A percentile compares a stretch with the other conserved stretches of the same genome.
phyloP scores from a whole-genome alignment of 1,284 basidiomycete species.

The Cryptococcus sp. region DNA sequence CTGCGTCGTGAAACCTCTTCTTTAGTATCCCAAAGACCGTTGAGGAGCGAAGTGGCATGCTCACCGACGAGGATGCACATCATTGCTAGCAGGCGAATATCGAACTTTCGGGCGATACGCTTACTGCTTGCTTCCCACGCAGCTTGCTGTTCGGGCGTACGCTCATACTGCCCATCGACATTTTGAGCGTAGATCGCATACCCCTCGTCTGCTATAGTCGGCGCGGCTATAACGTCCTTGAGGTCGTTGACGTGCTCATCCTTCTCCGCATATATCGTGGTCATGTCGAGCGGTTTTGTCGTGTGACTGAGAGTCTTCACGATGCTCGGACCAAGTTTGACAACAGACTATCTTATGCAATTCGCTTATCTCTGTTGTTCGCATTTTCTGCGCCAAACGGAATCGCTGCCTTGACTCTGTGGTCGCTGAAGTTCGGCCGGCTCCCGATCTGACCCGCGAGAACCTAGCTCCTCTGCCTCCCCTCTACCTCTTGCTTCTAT shows the following conservation, averaged over 20 bases:
- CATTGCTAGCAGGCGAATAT: constrained; percentile 14
- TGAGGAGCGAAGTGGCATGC: background rate
- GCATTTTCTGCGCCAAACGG: too few species aligned
- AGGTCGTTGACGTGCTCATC: background rate
- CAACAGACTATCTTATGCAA: too few species aligned
- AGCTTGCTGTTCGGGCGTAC: constrained; percentile 12
- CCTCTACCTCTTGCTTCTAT: too few species aligned
- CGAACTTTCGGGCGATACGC: constrained; percentile 14
- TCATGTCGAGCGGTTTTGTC: too few species aligned
- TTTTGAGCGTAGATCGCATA: constrained; percentile 17
- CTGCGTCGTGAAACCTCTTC: background rate
- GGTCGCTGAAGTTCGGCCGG: too few species aligned
- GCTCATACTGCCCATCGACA: constrained; percentile 6
- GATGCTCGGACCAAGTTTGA: too few species aligned
- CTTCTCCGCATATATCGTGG: constrained; percentile 5
- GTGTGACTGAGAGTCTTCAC: too few species aligned
- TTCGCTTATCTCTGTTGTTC: too few species aligned
- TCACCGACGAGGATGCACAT: constrained; percentile 20
- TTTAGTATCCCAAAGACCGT: background rate
- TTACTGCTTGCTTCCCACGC: constrained; percentile 17
- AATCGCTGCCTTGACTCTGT: too few species aligned
- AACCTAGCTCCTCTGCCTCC: too few species aligned
- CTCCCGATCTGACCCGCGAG: too few species aligned
- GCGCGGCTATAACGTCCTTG: background rate
- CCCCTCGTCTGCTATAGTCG: constrained; percentile 13